Conservation (phyloP, 495 filamentous ascomycete genomes). For the Penicillium manginii region DNA sequence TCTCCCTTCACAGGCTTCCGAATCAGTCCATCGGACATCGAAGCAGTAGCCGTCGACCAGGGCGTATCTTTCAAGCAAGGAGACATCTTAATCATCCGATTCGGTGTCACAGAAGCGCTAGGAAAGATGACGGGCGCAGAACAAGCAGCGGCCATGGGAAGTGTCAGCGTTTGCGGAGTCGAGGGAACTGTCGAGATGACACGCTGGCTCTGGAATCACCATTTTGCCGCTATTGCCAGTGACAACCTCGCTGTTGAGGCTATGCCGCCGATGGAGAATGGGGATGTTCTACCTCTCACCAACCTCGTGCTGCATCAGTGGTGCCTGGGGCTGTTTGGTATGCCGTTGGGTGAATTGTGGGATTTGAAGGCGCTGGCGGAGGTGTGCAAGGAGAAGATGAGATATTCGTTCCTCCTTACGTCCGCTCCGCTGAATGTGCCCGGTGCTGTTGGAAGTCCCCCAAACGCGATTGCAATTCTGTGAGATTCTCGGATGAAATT, state of each 20-base stretch:
- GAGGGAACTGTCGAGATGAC: constrained; percentile 32
- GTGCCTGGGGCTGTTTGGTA: constrained; percentile 45
- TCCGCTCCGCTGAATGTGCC: constrained; percentile 50
- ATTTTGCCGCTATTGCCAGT: constrained; percentile 37
- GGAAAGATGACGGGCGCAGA: constrained; percentile 34
- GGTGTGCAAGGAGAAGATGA: constrained; percentile 43
- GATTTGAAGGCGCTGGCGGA: constrained; percentile 57
- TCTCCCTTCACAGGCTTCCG: constrained; percentile 36
- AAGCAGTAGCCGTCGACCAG: constrained; percentile 35
- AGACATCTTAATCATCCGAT: constrained; percentile 51
- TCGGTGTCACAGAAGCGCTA: constrained; percentile 45
- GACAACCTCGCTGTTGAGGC: constrained; percentile 37
- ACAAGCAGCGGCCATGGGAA: constrained; percentile 23
- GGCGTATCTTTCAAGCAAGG: constrained; percentile 39
- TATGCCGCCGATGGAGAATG: constrained; percentile 25
- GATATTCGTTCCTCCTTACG: constrained; percentile 50
- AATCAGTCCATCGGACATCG: constrained; percentile 35
- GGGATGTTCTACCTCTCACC: constrained; percentile 16
- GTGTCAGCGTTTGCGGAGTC: constrained; percentile 20
- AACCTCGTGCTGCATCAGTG: constrained; percentile 43
- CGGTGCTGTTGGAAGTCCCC: constrained; percentile 46
- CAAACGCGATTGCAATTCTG: constrained; percentile 45
- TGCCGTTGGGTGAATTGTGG: constrained; percentile 66
- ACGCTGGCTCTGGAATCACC: constrained; percentile 36
- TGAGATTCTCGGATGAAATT: constrained; percentile 13